phyloP scores from a whole-genome alignment of 768 basidiomycete genomes.

The Multifurca ochricompacta region DNA sequence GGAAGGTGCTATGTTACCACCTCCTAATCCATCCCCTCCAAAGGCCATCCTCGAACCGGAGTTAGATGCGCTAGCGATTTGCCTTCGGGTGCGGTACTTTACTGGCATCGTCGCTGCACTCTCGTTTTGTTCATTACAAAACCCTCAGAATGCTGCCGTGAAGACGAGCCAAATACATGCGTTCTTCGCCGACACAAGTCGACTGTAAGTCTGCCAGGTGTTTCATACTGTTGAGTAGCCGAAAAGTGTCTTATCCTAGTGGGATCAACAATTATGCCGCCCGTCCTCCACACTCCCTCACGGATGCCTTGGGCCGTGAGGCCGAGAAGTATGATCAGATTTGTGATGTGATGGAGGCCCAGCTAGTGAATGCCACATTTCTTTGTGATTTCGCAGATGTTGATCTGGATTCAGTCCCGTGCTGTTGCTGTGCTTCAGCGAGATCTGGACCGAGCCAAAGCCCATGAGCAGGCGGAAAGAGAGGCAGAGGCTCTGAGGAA shows the following conservation, averaged over 20 bases:
- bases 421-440: constrained; percentile 67
- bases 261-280: constrained; percentile 50
- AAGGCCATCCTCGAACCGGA: constrained; percentile 54
- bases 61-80: constrained; percentile 45
- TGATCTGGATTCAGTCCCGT: constrained; percentile 40
- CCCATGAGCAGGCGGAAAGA: constrained; percentile 35
- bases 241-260: constrained; percentile 29
- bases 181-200: constrained; percentile 58
- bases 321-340: constrained; percentile 75
- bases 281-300: constrained; percentile 57
- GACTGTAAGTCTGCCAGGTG: constrained; percentile 42
- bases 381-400: background rate
- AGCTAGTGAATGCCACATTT: constrained; percentile 41
- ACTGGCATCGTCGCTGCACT: background rate
- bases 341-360: constrained; percentile 69
- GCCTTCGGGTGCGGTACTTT: constrained; percentile 43
- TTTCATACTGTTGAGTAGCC: background rate
- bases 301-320: constrained; percentile 59
- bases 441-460: constrained; percentile 48
- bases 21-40: constrained; percentile 36
- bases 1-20: constrained; percentile 45
- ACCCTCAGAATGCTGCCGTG: background rate
- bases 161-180: constrained; percentile 65
- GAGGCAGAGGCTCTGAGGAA: constrained; percentile 26
- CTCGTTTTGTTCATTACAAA: background rate